Evolutionary conservation across 257 asterid genomes (phyloP), one percentile per base, ranked within the genome.

Genomic region (Nicotiana undulata): DNA sequence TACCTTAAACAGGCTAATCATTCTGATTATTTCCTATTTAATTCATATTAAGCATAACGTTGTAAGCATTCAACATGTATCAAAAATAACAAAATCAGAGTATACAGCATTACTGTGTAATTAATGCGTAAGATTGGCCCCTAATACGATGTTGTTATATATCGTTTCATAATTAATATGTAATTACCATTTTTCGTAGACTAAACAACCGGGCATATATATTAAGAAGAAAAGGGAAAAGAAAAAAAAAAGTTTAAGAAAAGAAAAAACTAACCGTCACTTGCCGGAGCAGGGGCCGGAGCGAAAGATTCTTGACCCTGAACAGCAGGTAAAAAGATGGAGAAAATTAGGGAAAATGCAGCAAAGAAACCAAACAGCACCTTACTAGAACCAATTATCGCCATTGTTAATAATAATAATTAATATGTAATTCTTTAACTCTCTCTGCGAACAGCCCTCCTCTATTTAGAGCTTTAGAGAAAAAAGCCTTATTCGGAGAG

Each of bases 231-330:
- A 61, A 10, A 11, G 0, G 2, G 0, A 4, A 63, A 63, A 2
- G 2, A 10, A 12, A 63, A 24, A 63, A 11, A 11, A 4, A 22
- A 8, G 20, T 52, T 29, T 3, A 20, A 31, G 2, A 40, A 40
- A 40, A 40, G 3, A 40, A 40, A 40, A 76, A 72, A 68, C 84
- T 46, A 8, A 93, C 98, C 97, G 82, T 93, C 94, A 68, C 91
- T 90, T 2, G 93, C 70, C 3, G 97, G 95, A 29, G 94, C 88
- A 17, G 95, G 95, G 46, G 93, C 90, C 5, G 95, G 95, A 80
- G 93, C 93, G 24, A 81, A 84, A 80, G 78, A 32, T 20, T 68
- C 87, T 13, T 89, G 93, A 81, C 79, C 92, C 13, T 87, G 89
- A 76, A 86, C 90, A 40, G 84, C 83, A 34, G 97, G 90, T 83